Evolutionary conservation across 345 rosid genomes (phyloP).

Genomic region (Arabidopsis suecica): DNA sequence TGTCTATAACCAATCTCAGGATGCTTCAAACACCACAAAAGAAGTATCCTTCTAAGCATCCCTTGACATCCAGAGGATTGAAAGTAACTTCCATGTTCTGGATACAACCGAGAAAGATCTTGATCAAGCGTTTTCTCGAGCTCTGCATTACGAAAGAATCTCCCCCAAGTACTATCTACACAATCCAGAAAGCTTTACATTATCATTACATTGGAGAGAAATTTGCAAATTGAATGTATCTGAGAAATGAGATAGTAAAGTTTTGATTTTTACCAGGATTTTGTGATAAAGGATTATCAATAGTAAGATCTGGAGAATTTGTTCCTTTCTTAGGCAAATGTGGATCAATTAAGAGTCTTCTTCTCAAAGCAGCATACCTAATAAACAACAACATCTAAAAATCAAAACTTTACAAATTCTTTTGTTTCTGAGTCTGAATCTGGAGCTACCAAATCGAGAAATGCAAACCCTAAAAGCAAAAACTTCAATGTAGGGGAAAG

Average conservation of each 20-base stretch:
- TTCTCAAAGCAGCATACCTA: constrained; percentile 87
- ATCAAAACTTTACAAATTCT: background rate
- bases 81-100: constrained; percentile 92
- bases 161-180: constrained; percentile 97
- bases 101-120: constrained; percentile 93
- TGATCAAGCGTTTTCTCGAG: constrained; percentile 93
- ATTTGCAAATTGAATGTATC: background rate
- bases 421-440: background rate
- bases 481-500: constrained; percentile 1
- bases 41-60: constrained; percentile 84
- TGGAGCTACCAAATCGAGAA: background rate
- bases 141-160: constrained; percentile 92
- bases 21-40: constrained; percentile 93
- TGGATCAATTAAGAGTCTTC: constrained; percentile 80
- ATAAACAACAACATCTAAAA: constrained; percentile 4
- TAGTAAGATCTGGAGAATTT: constrained; percentile 63
- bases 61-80: constrained; percentile 97
- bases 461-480: background rate
- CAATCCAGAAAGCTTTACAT: constrained; percentile 19
- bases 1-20: constrained; percentile 91
- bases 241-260: constrained; percentile 3
- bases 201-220: background rate
- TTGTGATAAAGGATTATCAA: constrained; percentile 94
- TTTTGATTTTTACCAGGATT: constrained; percentile 71
- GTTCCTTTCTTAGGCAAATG: constrained; percentile 71